Base-by-base conservation (phyloP, 805 yeast genomes). In the Cyberlindnera euphorbiiphila region DNA sequence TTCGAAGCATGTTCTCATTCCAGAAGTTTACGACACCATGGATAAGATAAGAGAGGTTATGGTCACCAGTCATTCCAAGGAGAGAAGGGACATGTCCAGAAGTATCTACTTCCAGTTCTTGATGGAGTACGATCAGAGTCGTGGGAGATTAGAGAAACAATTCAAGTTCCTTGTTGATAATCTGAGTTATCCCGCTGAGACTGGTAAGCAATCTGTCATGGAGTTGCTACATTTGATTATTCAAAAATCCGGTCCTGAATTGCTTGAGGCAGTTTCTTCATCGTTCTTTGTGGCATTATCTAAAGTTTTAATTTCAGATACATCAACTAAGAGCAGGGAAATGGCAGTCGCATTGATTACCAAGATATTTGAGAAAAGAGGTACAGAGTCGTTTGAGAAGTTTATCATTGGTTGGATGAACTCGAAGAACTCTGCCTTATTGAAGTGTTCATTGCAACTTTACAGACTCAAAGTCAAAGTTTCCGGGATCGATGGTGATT, bases 121-220 rank as follows among this genome's bases (percentile, higher is more conserved):
- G 54, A 83, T 87, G 83, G 96, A 88, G 51, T 93, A 85, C 54
- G 98, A 95, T 51, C 97, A 91, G 64, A 88, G 98, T 22, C 72
- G 80, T 50, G 88, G 91, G 4, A 74, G 86, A 46, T 59, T 93
- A 32, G 93, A 85, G 46, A 85, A 81, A 50, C 94, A 86, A 47
- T 81, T 91, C 62, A 78, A 81, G 46, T 79, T 82, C 55, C 68
- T 93, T 60, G 84, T 89, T 8, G 76, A 76, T 38, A 93, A 93
- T 57, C 65, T 93, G 46, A 72, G 78, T 17, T 93, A 93, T 56
- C 89, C 94, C 5, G 79, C 95, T 4, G 84, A 84, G 41, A 71
- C 76, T 28, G 98, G 98, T 36, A 71, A 97, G 36, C 81, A 82
- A 47, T 85, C 97, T 0, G 95, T 87, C 3, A 75, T 93, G 85